These are phyloP conservation scores for Heliocybe sulcata DNA, from an alignment of 1,284 basidiomycete species.

Conservation along the genomic window DNA sequence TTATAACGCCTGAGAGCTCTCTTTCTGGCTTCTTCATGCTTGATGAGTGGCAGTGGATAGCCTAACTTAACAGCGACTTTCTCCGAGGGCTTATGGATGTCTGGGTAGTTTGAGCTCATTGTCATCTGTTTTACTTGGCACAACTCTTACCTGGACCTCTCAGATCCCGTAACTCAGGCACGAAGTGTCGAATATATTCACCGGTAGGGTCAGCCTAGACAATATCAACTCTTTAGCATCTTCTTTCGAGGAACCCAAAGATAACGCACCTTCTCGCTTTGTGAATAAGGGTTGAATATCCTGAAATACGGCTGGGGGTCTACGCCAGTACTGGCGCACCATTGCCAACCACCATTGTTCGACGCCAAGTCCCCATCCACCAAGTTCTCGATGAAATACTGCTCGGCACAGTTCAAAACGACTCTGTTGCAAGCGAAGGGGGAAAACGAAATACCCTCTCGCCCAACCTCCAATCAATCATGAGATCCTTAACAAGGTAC, in stretches of 20 bases:
- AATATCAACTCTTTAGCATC: background rate
- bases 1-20: slow-evolving; percentile 80
- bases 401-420: too few species aligned
- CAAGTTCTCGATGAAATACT: slow-evolving; percentile 85
- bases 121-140: background rate
- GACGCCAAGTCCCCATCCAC: slow-evolving; percentile 87
- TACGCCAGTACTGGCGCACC: slow-evolving; percentile 74
- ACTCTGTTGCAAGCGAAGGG: background rate
- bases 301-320: slow-evolving; percentile 88
- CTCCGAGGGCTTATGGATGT: slow-evolving; percentile 55
- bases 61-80: slow-evolving; percentile 65
- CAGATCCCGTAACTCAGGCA: slow-evolving; percentile 79
- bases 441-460: slow-evolving; percentile 48
- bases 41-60: slow-evolving; percentile 77
- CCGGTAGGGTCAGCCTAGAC: slow-evolving; percentile 71
- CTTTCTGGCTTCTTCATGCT: slow-evolving; percentile 69
- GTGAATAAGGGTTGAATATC: slow-evolving; percentile 68
- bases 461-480: slow-evolving; percentile 89
- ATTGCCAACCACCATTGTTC: slow-evolving; percentile 87
- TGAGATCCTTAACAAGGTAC: slow-evolving; percentile 81
- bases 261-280: slow-evolving; percentile 44
- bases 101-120: slow-evolving; percentile 23
- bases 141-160: slow-evolving; percentile 57
- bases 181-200: slow-evolving; percentile 82
- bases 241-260: background rate